These are phyloP conservation scores for Naganishia liquefaciens DNA, from an alignment of 1,284 basidiomycete species.

Conservation along the genomic window DNA sequence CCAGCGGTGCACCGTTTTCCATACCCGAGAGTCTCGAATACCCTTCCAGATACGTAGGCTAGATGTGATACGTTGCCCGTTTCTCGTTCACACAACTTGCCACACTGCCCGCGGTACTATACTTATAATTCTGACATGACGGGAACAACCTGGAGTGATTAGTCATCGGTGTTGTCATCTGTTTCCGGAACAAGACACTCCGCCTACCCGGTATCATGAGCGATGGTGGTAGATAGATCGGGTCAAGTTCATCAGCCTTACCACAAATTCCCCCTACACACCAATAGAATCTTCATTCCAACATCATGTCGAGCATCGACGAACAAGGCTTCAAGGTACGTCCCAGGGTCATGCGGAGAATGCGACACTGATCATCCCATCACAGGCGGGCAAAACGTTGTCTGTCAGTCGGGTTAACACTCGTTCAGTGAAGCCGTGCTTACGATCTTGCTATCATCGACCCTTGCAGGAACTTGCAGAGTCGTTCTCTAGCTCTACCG, in stretches of 20 bases:
- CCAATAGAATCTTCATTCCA: background rate
- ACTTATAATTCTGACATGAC: too few relatives aligned
- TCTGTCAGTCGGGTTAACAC: background rate
- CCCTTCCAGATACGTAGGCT: too few relatives aligned
- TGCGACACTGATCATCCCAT: background rate
- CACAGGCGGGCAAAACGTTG: slow-evolving; percentile 16
- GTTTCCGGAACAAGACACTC: slow-evolving; percentile 1
- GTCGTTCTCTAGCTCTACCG: slow-evolving; percentile 13
- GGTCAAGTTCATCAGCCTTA: background rate
- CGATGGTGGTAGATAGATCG: background rate
- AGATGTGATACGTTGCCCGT: too few relatives aligned
- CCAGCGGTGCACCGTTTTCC: too few relatives aligned
- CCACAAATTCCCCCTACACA: background rate
- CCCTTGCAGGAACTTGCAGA: slow-evolving; percentile 10
- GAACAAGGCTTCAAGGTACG: slow-evolving; percentile 19
- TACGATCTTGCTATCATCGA: background rate
- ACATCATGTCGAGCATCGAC: slow-evolving; percentile 17
- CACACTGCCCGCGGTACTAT: too few relatives aligned
- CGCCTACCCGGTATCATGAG: background rate
- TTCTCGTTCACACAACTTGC: too few relatives aligned
- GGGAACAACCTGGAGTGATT: slow-evolving; percentile 1
- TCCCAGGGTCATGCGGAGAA: background rate
- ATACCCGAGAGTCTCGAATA: too few relatives aligned
- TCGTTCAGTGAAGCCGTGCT: background rate
- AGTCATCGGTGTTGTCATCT: slow-evolving; percentile 13